A percentile compares a stretch with the other conserved stretches of the same genome.
phyloP scores from a whole-genome alignment of 208 protist species.

The Phytomonas sp. region DNA sequence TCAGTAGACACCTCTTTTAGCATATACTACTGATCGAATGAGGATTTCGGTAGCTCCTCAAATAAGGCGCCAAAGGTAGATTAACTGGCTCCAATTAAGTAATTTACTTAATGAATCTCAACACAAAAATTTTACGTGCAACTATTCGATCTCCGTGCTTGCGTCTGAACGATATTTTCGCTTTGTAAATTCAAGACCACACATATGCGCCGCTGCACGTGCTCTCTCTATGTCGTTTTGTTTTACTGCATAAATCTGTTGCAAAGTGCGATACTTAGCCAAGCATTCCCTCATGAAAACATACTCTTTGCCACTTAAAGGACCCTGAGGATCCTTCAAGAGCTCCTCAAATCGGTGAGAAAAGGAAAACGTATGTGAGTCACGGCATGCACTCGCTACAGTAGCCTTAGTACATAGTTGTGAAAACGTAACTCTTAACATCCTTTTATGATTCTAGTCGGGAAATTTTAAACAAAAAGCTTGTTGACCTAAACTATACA shows the following conservation, averaged over 20 bases:
- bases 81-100: neutral
- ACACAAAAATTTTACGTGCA: neutral
- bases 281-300: slow-evolving; percentile 3
- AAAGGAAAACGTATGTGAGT: neutral
- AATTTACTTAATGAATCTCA: neutral
- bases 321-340: slow-evolving; percentile 1
- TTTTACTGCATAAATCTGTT: slow-evolving; percentile 5
- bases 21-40: neutral
- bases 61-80: neutral
- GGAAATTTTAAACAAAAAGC: neutral
- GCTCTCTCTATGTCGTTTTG: slow-evolving; percentile 2
- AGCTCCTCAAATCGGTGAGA: neutral
- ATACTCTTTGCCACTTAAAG: neutral
- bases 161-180: neutral
- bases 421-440: neutral
- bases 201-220: neutral
- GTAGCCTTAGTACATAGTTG: neutral
- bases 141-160: neutral
- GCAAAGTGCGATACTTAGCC: neutral
- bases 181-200: slow-evolving; percentile 3
- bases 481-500: neutral
- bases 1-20: neutral
- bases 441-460: neutral
- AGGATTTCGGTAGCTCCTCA: neutral
- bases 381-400: neutral